These are phyloP conservation scores for Penicillium sp. DNA, from an alignment of 2,329 filamentous ascomycete species.

Conservation along the genomic window DNA sequence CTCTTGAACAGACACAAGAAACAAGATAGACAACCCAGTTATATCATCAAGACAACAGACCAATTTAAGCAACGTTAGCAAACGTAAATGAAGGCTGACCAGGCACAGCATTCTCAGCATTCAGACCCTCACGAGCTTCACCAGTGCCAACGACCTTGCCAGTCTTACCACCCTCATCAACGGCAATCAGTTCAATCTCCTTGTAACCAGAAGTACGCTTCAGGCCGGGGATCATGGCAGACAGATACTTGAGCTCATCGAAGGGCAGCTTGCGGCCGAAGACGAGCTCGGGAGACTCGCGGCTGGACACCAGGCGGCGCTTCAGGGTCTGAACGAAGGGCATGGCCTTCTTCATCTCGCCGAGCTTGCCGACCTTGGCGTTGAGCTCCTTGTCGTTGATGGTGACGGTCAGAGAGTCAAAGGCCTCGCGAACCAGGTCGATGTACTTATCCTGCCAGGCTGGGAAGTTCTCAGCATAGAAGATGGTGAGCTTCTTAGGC, in stretches of 20 bases:
- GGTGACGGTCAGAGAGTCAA: conserved; percentile 65
- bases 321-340: conserved; percentile 91
- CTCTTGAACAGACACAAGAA: conserved; percentile 16
- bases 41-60: conserved; percentile 7
- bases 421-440: conserved; percentile 74
- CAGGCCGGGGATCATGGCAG: conserved; percentile 78
- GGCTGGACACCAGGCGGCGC: conserved; percentile 73
- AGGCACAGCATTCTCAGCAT: conserved; percentile 78
- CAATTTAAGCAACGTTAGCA: conserved; percentile 70
- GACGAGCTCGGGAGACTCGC: conserved; percentile 70
- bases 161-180: conserved; percentile 64
- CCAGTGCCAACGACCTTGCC: conserved; percentile 53
- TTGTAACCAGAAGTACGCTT: conserved; percentile 76
- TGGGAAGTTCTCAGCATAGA: conserved; percentile 78
- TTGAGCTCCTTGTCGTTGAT: conserved; percentile 83
- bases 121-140: conserved; percentile 64
- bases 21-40: not conserved
- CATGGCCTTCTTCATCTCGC: conserved; percentile 93
- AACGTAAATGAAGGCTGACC: conserved; percentile 83
- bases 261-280: conserved; percentile 86
- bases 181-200: conserved; percentile 72
- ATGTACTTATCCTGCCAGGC: conserved; percentile 92
- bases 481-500: conserved; percentile 90
- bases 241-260: conserved; percentile 77
- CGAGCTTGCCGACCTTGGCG: conserved; percentile 78